Conservation (phyloP, 2,329 filamentous ascomycete species). For the Trichoderma koningiopsis region DNA sequence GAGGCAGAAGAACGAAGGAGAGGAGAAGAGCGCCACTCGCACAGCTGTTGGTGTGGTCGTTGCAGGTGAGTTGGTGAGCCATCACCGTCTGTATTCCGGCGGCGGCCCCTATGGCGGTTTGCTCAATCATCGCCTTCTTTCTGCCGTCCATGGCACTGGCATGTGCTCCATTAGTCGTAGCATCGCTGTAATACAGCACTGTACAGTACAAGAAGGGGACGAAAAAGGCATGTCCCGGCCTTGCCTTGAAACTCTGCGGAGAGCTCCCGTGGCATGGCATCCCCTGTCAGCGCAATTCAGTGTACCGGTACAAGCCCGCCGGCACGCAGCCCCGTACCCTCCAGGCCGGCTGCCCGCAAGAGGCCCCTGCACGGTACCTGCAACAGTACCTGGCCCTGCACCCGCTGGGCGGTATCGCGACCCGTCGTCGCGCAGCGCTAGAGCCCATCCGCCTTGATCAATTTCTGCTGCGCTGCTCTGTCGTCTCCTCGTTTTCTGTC, state of each 20-base stretch:
- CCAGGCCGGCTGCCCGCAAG: not conserved
- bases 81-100: not conserved
- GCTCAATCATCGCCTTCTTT: not conserved
- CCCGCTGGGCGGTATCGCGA: constrained; percentile 8
- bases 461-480: constrained; percentile 27
- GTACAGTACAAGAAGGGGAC: not conserved
- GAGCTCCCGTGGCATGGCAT: constrained; percentile 8
- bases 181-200: not conserved
- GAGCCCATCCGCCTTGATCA: constrained; percentile 2
- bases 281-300: not conserved
- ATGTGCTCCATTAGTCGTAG: not conserved
- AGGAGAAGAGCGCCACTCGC: not conserved
- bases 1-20: not conserved
- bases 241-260: constrained; percentile 15
- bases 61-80: no score
- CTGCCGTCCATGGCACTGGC: not conserved
- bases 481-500: constrained; percentile 15
- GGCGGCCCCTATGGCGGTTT: no score
- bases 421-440: constrained; percentile 10
- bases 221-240: not conserved
- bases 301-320: not conserved
- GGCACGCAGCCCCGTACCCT: constrained; percentile 5
- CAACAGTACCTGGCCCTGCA: not conserved
- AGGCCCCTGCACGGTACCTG: not conserved
- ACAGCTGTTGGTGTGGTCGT: no score